These are phyloP conservation scores for Fusarium cicatricum DNA, from an alignment of 2,329 filamentous ascomycete genomes.

Conservation along the genomic window DNA sequence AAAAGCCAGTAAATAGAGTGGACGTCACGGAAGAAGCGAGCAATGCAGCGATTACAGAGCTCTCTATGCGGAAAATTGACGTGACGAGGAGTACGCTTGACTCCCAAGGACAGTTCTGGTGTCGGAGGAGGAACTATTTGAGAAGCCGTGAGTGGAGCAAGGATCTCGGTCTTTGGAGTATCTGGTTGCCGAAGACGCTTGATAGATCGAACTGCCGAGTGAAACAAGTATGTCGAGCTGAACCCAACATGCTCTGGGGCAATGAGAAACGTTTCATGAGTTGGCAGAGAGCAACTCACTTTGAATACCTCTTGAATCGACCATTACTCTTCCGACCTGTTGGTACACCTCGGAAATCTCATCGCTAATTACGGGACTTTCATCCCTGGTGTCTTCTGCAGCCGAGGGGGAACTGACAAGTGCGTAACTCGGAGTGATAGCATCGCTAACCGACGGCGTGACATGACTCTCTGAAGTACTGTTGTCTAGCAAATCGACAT, in stretches of 20 bases:
- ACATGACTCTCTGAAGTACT: not conserved
- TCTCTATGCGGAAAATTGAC: constrained; percentile 14
- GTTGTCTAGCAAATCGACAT: not conserved
- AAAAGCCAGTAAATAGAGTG: constrained; percentile 20
- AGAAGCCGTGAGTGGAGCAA: constrained; percentile 14
- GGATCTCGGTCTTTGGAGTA: constrained; percentile 12
- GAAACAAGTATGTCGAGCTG: constrained; percentile 13
- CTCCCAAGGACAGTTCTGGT: constrained; percentile 10
- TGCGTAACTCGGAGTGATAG: not conserved
- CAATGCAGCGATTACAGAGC: constrained; percentile 6
- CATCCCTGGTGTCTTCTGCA: not conserved
- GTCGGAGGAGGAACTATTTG: constrained; percentile 11
- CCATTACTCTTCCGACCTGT: constrained; percentile 6
- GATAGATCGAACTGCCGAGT: constrained; percentile 13
- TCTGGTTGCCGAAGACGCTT: constrained; percentile 7
- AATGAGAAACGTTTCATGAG: too few species aligned
- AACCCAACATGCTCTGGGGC: constrained; percentile 8
- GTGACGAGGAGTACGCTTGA: constrained; percentile 6
- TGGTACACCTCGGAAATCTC: constrained; percentile 5
- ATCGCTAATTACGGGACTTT: not conserved
- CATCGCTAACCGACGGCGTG: constrained; percentile 4
- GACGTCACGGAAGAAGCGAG: constrained; percentile 14
- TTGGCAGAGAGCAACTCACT: constrained; percentile 3
- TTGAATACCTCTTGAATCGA: constrained; percentile 11
- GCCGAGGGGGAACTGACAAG: not conserved